Percentiles rank a stretch among this genome's conserved stretches.
Evolutionary conservation across 2,329 filamentous ascomycete species (phyloP).

Genomic region (Trematosphaeria pertusa): DNA sequence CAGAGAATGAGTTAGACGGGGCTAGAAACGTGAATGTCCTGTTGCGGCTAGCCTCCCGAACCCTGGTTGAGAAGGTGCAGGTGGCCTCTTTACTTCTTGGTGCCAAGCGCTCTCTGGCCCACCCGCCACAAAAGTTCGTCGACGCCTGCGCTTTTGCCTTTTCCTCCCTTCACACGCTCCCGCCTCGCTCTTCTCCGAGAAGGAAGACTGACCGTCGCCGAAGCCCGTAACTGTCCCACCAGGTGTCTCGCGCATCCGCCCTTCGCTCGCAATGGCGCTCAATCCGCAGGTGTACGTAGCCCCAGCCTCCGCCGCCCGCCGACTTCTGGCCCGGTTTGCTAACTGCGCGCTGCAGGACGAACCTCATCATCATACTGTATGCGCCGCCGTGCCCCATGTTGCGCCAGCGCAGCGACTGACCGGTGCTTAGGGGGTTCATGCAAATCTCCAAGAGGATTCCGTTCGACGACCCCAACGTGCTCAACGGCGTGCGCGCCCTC

Average conservation of each 20-base stretch:
- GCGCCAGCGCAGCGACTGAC: constrained; percentile 13
- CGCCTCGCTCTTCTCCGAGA: constrained; percentile 11
- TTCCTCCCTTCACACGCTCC: constrained; percentile 13
- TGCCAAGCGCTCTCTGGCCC: constrained; percentile 20
- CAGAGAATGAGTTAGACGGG: constrained; percentile 35
- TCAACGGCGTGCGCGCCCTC: constrained; percentile 68
- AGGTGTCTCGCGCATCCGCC: not conserved
- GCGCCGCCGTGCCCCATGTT: constrained; percentile 3
- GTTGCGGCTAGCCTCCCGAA: constrained; percentile 26
- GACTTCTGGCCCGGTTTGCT: constrained; percentile 26
- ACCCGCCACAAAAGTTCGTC: constrained; percentile 33
- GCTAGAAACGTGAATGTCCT: constrained; percentile 28
- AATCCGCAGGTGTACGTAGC: constrained; percentile 46
- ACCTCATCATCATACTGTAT: constrained; percentile 50
- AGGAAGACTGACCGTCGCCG: constrained; percentile 2
- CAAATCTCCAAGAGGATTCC: constrained; percentile 95
- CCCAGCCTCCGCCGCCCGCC: not conserved
- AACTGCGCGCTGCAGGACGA: constrained; percentile 37
- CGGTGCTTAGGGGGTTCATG: constrained; percentile 73
- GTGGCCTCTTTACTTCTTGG: constrained; percentile 34
- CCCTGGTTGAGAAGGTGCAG: constrained; percentile 19
- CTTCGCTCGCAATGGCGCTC: constrained; percentile 41
- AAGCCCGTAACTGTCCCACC: constrained; percentile 1
- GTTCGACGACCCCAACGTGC: constrained; percentile 83
- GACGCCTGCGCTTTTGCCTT: constrained; percentile 13